A percentile compares a stretch with the other conserved stretches of the same genome.
Evolutionary conservation across 2,329 filamentous ascomycete species (phyloP).

Genomic region (Monosporascus sp.): DNA sequence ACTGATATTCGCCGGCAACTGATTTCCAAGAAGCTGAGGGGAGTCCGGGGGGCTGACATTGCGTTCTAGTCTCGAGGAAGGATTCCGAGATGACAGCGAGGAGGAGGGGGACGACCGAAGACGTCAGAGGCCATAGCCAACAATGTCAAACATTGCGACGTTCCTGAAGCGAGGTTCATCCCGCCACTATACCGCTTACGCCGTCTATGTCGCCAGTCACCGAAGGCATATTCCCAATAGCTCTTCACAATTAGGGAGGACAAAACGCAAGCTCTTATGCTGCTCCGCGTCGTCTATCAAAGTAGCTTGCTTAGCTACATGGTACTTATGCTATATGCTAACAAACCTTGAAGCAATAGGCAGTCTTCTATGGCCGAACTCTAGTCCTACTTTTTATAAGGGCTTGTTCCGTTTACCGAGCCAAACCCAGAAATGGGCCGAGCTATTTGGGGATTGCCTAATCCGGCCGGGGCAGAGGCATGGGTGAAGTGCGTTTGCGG

Average conservation of each 20-base stretch:
- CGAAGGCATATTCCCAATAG: background rate
- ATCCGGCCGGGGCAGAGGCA: too few species aligned
- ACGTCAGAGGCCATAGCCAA: conserved; percentile 11
- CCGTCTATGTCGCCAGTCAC: background rate
- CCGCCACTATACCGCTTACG: too few species aligned
- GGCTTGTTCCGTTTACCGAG: too few species aligned
- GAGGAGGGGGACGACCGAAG: conserved; percentile 39
- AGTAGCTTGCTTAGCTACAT: background rate
- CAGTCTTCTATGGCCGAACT: too few species aligned
- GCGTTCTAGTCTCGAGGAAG: conserved; percentile 55
- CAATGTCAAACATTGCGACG: conserved; percentile 3
- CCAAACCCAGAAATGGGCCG: too few species aligned
- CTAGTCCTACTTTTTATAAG: too few species aligned
- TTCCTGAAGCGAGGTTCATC: background rate
- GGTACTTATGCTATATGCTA: conserved; percentile 1
- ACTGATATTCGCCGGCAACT: too few species aligned
- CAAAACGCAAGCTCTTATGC: background rate
- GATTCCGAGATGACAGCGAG: conserved; percentile 69
- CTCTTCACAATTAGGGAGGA: too few species aligned
- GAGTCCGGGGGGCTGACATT: conserved; percentile 13
- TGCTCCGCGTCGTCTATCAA: background rate
- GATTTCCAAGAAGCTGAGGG: too few species aligned
- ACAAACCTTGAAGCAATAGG: conserved; percentile 3
- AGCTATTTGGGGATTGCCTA: too few species aligned
- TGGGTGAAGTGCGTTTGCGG: too few species aligned